phyloP scores from a whole-genome alignment of 306 rosid species.

The Cercis canadensis region DNA sequence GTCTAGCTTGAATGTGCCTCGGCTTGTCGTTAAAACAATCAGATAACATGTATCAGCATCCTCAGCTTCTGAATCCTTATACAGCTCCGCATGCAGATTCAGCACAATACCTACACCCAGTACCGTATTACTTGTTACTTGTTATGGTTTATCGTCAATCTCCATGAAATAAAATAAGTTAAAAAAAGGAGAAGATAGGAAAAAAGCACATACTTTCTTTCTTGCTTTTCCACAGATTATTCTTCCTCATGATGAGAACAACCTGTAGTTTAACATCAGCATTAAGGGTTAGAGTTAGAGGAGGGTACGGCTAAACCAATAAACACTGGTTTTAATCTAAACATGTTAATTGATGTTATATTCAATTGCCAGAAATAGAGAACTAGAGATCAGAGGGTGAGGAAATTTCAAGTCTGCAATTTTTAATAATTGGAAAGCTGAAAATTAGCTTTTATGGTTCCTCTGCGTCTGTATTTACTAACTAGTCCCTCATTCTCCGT shows the following conservation, averaged over 20 bases:
- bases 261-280: conserved; percentile 56
- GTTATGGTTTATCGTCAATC: not conserved
- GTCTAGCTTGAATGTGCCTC: conserved; percentile 85
- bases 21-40: conserved; percentile 69
- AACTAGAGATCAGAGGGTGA: too few relatives aligned
- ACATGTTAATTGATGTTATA: not conserved
- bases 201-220: conserved; percentile 67
- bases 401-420: too few relatives aligned
- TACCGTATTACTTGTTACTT: not conserved
- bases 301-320: not conserved
- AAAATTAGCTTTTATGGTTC: not conserved
- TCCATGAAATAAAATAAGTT: not conserved
- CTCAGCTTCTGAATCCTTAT: conserved; percentile 67
- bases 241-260: conserved; percentile 73
- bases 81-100: conserved; percentile 77
- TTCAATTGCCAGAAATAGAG: not conserved
- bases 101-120: conserved; percentile 49
- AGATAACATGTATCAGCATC: conserved; percentile 73
- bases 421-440: too few relatives aligned
- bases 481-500: too few relatives aligned
- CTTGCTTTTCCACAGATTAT: conserved; percentile 61
- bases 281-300: not conserved
- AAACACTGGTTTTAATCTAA: not conserved
- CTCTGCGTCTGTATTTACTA: not conserved
- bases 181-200: not conserved